Evolutionary conservation across 441 rosid species (phyloP), one percentile per base, ranked within the genome.

Genomic region (Geranium incanum): DNA sequence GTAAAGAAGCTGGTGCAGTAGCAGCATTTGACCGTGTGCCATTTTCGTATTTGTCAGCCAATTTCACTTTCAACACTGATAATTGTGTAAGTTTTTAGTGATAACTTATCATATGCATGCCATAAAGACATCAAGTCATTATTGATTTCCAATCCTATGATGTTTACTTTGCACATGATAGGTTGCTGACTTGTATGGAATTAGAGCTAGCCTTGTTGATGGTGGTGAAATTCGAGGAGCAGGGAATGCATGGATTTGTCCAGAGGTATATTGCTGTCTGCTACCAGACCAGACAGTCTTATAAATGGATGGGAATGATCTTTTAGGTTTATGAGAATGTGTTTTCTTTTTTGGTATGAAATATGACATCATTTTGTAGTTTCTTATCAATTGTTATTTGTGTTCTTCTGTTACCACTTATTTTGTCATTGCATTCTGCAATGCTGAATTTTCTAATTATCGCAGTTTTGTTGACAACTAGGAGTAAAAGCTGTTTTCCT

Each of bases 221-320:
- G 99, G 99, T 76, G 98, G 99, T 74, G 99, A 95, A 78, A 91
- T 95, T 84, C 89, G 99, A 66, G 99, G 99, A 73, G 99, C 99
- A 41, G 99, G 99, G 77, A 95, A 95, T 87, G 98, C 97, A 68
- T 95, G 99, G 99, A 82, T 95, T 70, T 95, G 97, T 79, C 98
- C 92, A 6, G 99, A 95, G 96, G 99, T 95, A 82, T 71, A 71
- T 36, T 76, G 41, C 62, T 67, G 67, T 16, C 39, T 63, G 15
- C 36, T 23, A 28, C 38, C 15, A 15, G 57, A 12, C 62, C 62
- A 15, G 9, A 15, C 62, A 55, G 5, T 55, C 62, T 15, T 55
- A 55, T 55, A 12, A 55, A 55, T 55, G 23, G 15, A 3, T 55
- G 19, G 6, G 23, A 55, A 55, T 55, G 21, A 55, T 15, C 23